Evolutionary conservation across 257 asterid species (phyloP).

Genomic region (Striga asiatica): DNA sequence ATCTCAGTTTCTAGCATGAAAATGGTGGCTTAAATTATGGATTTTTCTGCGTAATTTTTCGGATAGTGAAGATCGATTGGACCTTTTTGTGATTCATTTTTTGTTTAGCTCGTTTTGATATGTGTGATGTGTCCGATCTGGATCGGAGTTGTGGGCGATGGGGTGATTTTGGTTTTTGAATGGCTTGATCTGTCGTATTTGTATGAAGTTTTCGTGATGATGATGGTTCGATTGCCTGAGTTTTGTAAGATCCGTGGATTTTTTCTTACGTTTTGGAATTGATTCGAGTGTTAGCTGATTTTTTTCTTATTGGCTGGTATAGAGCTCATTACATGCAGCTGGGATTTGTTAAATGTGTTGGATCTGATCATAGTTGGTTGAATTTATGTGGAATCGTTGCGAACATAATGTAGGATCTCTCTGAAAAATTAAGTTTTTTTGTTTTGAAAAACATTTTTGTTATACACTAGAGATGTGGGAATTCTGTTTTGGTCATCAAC

Average conservation of each 20-base stretch:
- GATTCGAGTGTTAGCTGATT: conserved; percentile 5
- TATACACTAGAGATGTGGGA: neutral
- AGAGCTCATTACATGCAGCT: neutral
- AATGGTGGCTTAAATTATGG: neutral
- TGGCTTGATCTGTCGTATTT: conserved; percentile 12
- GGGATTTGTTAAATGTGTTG: conserved; percentile 1
- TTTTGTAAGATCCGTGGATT: conserved; percentile 11
- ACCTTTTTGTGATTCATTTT: conserved; percentile 1
- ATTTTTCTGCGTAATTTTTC: neutral
- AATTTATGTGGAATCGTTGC: neutral
- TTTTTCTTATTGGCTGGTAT: conserved; percentile 3
- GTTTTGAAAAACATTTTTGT: neutral
- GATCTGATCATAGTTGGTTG: conserved; percentile 15
- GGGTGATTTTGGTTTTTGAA: conserved; percentile 3
- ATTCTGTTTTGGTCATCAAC: neutral
- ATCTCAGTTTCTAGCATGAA: neutral
- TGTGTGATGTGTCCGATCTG: conserved; percentile 21
- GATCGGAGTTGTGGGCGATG: conserved; percentile 5
- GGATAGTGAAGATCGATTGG: neutral
- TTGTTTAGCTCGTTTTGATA: neutral
- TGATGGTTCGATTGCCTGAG: neutral
- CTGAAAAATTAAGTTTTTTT: neutral
- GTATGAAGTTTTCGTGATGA: neutral
- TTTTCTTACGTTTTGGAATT: neutral
- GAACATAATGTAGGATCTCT: neutral